Conservation (phyloP, 2,329 filamentous ascomycete species). For the Aspergillus proliferans region DNA sequence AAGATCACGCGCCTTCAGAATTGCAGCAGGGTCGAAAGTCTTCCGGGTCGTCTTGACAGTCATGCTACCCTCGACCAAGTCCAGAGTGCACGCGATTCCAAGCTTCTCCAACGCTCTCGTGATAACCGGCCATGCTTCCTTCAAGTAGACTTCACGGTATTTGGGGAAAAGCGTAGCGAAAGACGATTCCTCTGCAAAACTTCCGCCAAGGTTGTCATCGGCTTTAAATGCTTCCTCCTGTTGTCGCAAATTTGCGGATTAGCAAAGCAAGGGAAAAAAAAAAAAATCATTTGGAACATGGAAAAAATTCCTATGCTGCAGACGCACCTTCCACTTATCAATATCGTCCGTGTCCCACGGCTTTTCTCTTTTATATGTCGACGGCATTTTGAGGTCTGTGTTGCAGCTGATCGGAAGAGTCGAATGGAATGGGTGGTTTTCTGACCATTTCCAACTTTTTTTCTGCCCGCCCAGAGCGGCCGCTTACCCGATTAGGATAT, state of each 20-base stretch:
- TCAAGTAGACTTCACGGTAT: conserved; percentile 90
- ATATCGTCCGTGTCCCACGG: conserved; percentile 96
- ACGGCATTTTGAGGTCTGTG: conserved; percentile 59
- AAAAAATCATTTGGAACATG: neutral
- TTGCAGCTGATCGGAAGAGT: neutral
- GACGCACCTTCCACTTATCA: conserved; percentile 82
- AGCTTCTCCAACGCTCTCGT: conserved; percentile 80
- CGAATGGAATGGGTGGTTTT: neutral
- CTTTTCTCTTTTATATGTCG: conserved; percentile 82
- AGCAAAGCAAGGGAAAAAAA: neutral
- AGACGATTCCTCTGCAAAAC: conserved; percentile 86
- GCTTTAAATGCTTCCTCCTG: conserved; percentile 76
- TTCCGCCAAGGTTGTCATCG: conserved; percentile 76
- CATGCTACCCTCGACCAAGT: conserved; percentile 94
- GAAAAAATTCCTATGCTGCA: neutral
- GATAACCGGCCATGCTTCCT: conserved; percentile 86
- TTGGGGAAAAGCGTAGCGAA: conserved; percentile 84
- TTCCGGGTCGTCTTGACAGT: conserved; percentile 90
- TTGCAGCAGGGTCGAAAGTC: conserved; percentile 85
- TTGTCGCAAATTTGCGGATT: conserved; percentile 4
- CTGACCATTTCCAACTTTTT: conserved; percentile 13
- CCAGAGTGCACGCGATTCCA: conserved; percentile 84
- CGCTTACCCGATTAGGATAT: conserved; percentile 15
- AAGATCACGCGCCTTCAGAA: conserved; percentile 87
- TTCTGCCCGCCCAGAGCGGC: conserved; percentile 11